These are phyloP conservation scores for Spiraea crenata DNA, from an alignment of 331 rosid genomes.

Conservation along the genomic window DNA sequence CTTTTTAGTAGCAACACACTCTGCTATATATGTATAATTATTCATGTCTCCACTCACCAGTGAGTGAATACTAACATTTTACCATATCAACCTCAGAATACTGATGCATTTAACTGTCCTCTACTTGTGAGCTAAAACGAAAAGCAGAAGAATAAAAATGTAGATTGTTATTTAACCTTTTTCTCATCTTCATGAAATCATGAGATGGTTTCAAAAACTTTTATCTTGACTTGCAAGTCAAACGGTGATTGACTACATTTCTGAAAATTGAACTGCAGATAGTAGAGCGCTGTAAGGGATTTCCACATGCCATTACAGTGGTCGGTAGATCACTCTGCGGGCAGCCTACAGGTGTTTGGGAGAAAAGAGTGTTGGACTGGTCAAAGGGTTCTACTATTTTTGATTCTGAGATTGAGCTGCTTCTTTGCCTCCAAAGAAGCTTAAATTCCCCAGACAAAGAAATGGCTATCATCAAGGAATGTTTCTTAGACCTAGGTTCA, in stretches of 20 bases:
- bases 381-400: conserved; percentile 36
- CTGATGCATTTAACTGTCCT: background rate
- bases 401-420: conserved; percentile 28
- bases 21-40: background rate
- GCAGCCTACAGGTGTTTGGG: conserved; percentile 30
- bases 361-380: conserved; percentile 22
- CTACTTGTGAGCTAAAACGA: background rate
- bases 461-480: conserved; percentile 30
- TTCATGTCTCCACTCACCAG: background rate
- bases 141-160: background rate
- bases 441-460: conserved; percentile 31
- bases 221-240: background rate
- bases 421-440: conserved; percentile 36
- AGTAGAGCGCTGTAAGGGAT: conserved; percentile 43
- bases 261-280: conserved; percentile 34
- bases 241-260: conserved; percentile 1
- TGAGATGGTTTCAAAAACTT: background rate
- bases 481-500: conserved; percentile 58
- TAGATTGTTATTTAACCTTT: background rate
- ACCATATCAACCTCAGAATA: background rate
- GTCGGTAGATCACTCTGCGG: conserved; percentile 38
- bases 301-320: conserved; percentile 49
- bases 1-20: background rate
- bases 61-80: background rate
- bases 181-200: background rate